These are phyloP conservation scores for Hymenoscyphus repandus DNA, from an alignment of 2,329 filamentous ascomycete genomes.

Conservation along the genomic window DNA sequence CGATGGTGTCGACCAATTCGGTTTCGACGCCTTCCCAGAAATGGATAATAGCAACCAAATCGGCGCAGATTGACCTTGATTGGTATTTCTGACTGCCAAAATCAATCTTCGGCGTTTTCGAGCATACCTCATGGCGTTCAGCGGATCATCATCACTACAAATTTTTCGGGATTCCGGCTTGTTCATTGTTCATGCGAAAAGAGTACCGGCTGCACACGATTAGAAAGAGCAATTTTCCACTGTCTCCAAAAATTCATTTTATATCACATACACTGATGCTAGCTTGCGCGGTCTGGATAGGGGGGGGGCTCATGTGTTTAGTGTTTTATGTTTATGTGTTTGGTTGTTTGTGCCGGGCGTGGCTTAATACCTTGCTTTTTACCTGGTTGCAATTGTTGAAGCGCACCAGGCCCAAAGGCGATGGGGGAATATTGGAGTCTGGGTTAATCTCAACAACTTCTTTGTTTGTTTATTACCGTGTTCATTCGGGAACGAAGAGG, in stretches of 20 bases:
- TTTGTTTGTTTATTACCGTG: conserved; percentile 21
- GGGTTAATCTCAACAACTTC: conserved; percentile 22
- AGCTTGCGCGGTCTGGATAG: conserved; percentile 21
- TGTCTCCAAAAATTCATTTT: conserved; percentile 26
- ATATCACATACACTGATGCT: conserved; percentile 24
- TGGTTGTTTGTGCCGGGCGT: conserved; percentile 21
- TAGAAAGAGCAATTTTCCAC: conserved; percentile 25
- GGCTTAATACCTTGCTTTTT: conserved; percentile 26
- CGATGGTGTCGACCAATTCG: conserved; percentile 42
- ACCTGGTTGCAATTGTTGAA: conserved; percentile 16
- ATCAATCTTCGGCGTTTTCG: conserved; percentile 30
- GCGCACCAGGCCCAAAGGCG: conserved; percentile 16
- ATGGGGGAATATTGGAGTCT: conserved; percentile 22
- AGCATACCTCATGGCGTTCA: conserved; percentile 31
- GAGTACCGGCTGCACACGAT: conserved; percentile 22
- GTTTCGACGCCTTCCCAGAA: conserved; percentile 47
- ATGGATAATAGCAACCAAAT: conserved; percentile 53
- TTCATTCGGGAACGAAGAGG: conserved; percentile 13
- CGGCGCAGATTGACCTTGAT: conserved; percentile 43
- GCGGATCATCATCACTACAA: conserved; percentile 28
- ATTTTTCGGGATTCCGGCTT: conserved; percentile 14
- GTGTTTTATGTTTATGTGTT: conserved; percentile 27
- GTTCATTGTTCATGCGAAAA: conserved; percentile 30
- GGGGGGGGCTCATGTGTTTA: conserved; percentile 19
- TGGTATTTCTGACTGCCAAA: conserved; percentile 15